phyloP scores from a whole-genome alignment of 2,329 filamentous ascomycete species.

The Nothophaeocryptopus gaeumannii region DNA sequence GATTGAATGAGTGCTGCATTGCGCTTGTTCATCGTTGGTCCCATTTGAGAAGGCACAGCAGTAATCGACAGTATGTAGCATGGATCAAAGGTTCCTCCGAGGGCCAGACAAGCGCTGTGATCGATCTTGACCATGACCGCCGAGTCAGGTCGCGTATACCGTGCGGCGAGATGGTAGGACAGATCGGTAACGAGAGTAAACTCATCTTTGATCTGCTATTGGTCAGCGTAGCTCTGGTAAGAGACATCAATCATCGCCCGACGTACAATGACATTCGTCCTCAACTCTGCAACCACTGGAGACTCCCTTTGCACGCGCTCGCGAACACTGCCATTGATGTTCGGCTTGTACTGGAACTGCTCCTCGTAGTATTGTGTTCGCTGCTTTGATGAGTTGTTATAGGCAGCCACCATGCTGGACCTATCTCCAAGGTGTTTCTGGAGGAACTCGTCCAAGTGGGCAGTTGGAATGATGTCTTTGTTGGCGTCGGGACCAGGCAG shows the following conservation, averaged over 20 bases:
- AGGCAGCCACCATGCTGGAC: slow-evolving; percentile 21
- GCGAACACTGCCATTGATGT: slow-evolving; percentile 27
- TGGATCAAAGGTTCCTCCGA: slow-evolving; percentile 72
- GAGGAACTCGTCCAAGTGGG: slow-evolving; percentile 18
- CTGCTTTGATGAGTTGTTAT: slow-evolving; percentile 29
- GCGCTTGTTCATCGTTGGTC: slow-evolving; percentile 73
- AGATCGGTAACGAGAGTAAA: slow-evolving; percentile 71
- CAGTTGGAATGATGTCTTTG: slow-evolving; percentile 9
- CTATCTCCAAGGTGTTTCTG: slow-evolving; percentile 21
- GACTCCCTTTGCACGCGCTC: slow-evolving; percentile 46
- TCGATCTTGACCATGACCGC: slow-evolving; percentile 74
- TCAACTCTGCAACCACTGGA: slow-evolving; percentile 48
- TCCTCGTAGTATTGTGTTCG: slow-evolving; percentile 38
- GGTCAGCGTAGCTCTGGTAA: background rate
- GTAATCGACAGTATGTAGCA: slow-evolving; percentile 76
- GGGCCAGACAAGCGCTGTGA: slow-evolving; percentile 70
- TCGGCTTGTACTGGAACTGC: slow-evolving; percentile 34
- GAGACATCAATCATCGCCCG: background rate
- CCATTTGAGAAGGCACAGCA: slow-evolving; percentile 65
- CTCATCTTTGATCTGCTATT: slow-evolving; percentile 66
- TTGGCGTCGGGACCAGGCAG: slow-evolving; percentile 14
- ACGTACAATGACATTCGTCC: slow-evolving; percentile 53
- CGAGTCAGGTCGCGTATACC: slow-evolving; percentile 71
- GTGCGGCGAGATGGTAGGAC: slow-evolving; percentile 67
- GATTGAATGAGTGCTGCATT: slow-evolving; percentile 74